phyloP scores from a whole-genome alignment of 495 filamentous ascomycete genomes.

The Entonaema liquescens region DNA sequence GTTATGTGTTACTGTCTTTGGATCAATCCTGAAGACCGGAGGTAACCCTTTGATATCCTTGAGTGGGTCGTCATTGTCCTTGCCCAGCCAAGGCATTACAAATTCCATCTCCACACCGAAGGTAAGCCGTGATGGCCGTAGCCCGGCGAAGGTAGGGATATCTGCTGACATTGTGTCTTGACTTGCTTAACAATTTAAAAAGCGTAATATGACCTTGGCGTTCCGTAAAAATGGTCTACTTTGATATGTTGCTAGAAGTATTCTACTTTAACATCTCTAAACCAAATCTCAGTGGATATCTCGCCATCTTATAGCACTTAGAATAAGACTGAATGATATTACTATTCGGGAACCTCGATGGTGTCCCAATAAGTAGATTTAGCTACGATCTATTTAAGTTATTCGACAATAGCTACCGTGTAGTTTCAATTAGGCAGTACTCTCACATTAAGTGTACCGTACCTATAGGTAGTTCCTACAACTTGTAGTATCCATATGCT shows the following conservation, averaged over 20 bases:
- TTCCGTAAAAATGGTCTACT: neutral
- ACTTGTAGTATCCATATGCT: neutral
- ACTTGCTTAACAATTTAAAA: neutral
- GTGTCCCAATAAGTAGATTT: neutral
- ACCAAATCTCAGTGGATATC: neutral
- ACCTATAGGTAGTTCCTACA: neutral
- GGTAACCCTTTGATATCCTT: constrained; percentile 11
- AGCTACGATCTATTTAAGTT: neutral
- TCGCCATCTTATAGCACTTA: neutral
- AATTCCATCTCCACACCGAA: constrained; percentile 50
- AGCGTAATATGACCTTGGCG: neutral
- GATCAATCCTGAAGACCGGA: constrained; percentile 5
- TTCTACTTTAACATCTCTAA: neutral
- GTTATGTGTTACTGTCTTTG: neutral
- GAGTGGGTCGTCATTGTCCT: neutral
- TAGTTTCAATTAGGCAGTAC: neutral
- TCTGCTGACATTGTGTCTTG: constrained; percentile 13
- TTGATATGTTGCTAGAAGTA: neutral
- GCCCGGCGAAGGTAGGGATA: neutral
- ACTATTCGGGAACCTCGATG: neutral
- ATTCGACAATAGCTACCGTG: neutral
- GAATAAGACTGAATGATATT: neutral
- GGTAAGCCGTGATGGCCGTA: constrained; percentile 12
- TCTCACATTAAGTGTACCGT: neutral
- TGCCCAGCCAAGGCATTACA: constrained; percentile 22